Percentiles rank a stretch among this genome's conserved stretches.
Conservation (phyloP, 2,329 filamentous ascomycete genomes). For the Massarina eburnea region DNA sequence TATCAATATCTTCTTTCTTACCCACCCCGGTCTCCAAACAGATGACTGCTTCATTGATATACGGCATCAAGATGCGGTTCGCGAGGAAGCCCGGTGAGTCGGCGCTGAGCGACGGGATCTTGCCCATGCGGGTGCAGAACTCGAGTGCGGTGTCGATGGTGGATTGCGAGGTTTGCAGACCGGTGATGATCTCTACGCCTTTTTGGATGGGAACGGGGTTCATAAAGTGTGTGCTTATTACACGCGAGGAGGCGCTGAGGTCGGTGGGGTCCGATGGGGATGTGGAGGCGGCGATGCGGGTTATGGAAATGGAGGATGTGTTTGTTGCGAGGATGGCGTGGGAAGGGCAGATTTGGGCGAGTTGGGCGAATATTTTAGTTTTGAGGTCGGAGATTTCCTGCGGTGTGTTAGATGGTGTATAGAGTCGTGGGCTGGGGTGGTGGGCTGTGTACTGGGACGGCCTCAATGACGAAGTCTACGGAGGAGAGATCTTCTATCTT, state of each 20-base stretch:
- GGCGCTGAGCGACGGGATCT: constrained; percentile 82
- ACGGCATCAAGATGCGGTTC: constrained; percentile 97
- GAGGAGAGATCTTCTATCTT: constrained; percentile 74
- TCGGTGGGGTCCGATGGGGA: constrained; percentile 72
- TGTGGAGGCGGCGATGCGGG: constrained; percentile 87
- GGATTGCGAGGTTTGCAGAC: constrained; percentile 81
- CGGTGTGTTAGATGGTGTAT: constrained; percentile 2
- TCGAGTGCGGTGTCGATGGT: constrained; percentile 81
- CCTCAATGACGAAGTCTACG: constrained; percentile 98
- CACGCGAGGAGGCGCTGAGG: constrained; percentile 78
- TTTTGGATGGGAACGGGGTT: constrained; percentile 97
- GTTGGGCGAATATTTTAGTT: constrained; percentile 78
- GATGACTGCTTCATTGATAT: constrained; percentile 97
- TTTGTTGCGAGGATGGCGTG: constrained; percentile 95
- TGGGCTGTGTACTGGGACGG: constrained; percentile 63
- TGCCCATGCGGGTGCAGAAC: constrained; percentile 91
- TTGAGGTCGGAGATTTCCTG: constrained; percentile 83
- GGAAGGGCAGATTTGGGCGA: constrained; percentile 77
- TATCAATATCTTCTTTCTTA: constrained; percentile 86
- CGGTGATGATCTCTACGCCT: constrained; percentile 95
- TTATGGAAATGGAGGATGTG: constrained; percentile 98
- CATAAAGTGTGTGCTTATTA: constrained; percentile 98
- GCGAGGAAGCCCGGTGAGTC: constrained; percentile 94
- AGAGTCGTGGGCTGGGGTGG: not conserved
- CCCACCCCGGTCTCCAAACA: constrained; percentile 94